A percentile compares a stretch with the other conserved stretches of the same genome.
Evolutionary conservation across 257 asterid genomes (phyloP).

Genomic region (Penstemon davidsonii): DNA sequence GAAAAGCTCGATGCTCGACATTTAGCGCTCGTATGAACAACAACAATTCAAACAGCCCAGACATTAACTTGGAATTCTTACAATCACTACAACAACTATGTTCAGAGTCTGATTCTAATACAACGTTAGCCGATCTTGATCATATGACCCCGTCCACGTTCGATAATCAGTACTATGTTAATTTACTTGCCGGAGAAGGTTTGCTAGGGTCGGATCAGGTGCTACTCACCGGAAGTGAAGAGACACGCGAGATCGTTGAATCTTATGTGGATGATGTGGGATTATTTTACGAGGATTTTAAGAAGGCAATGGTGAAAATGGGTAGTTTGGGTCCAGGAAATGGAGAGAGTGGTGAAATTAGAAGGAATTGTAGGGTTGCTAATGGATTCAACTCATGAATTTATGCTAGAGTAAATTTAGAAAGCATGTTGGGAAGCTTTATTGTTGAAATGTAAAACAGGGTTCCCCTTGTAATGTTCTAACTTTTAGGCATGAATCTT

Average conservation of each 20-base stretch:
- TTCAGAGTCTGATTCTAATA: conserved; percentile 34
- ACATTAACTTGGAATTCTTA: conserved; percentile 47
- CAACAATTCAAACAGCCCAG: conserved; percentile 28
- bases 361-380: conserved; percentile 57
- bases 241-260: conserved; percentile 38
- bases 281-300: conserved; percentile 53
- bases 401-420: not conserved
- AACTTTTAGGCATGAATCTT: not conserved
- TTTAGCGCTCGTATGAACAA: conserved; percentile 49
- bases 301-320: conserved; percentile 67
- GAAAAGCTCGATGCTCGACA: conserved; percentile 79
- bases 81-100: conserved; percentile 70
- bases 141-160: conserved; percentile 51
- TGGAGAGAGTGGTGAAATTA: conserved; percentile 56
- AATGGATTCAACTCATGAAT: conserved; percentile 34
- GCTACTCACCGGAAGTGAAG: conserved; percentile 41
- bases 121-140: conserved; percentile 73
- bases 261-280: conserved; percentile 42
- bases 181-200: conserved; percentile 71
- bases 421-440: not conserved
- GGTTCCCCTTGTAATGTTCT: not conserved
- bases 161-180: conserved; percentile 72
- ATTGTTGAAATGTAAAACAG: too few species aligned
- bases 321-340: conserved; percentile 45
- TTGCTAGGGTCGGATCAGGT: conserved; percentile 71